These are phyloP conservation scores for Magnolia changhungtana DNA, from an alignment of 164 flowering plant genomes.

Conservation along the genomic window DNA sequence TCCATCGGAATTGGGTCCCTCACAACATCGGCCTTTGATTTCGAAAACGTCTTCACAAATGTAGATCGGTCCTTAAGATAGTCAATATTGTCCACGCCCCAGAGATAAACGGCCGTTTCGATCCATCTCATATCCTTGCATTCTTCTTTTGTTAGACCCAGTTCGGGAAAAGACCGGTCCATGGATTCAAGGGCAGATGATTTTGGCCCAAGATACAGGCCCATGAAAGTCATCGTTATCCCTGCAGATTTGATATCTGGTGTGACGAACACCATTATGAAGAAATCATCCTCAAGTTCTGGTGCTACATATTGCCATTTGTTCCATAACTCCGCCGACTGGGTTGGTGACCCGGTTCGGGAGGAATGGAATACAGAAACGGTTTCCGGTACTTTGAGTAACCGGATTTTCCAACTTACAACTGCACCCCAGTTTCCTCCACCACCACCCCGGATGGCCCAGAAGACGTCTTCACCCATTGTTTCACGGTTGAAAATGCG, in stretches of 20 bases:
- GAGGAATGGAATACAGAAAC: constrained; percentile 15
- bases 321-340: background rate
- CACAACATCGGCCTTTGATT: constrained; percentile 26
- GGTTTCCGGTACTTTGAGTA: constrained; percentile 12
- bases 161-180: constrained; percentile 12
- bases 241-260: background rate
- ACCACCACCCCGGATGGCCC: constrained; percentile 28
- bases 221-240: constrained; percentile 13
- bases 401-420: constrained; percentile 10
- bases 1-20: constrained; percentile 10
- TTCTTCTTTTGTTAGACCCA: constrained; percentile 9
- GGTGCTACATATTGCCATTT: constrained; percentile 11
- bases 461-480: constrained; percentile 27
- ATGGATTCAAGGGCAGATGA: background rate
- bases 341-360: background rate
- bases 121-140: constrained; percentile 24
- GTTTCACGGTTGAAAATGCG: constrained; percentile 12
- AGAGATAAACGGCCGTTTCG: constrained; percentile 13
- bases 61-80: constrained; percentile 17
- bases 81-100: constrained; percentile 3
- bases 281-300: constrained; percentile 6
- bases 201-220: constrained; percentile 21
- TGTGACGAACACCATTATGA: constrained; percentile 7
- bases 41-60: constrained; percentile 10
- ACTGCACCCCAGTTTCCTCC: constrained; percentile 17